A percentile compares a stretch with the other conserved stretches of the same genome.
phyloP scores from a whole-genome alignment of 495 filamentous ascomycete species.

The Annulohypoxylon moriforme region DNA sequence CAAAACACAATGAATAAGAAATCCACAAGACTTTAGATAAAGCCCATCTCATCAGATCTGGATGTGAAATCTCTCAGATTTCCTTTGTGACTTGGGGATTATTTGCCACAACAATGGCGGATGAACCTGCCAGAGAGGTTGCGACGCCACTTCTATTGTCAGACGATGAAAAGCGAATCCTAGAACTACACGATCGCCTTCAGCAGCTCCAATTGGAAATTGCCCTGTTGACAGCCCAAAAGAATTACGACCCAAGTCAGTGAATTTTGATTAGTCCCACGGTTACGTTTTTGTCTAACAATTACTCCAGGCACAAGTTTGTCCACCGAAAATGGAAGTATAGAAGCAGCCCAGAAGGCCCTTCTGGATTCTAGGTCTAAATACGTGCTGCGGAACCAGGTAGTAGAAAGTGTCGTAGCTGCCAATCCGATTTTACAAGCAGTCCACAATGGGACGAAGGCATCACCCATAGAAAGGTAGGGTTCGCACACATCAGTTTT shows the following conservation, averaged over 20 bases:
- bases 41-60: neutral
- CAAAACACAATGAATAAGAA: neutral
- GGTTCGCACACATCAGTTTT: constrained; percentile 6
- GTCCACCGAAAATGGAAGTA: constrained; percentile 51
- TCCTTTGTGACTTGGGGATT: neutral
- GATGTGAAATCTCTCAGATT: neutral
- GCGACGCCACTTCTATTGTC: constrained; percentile 62
- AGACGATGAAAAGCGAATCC: constrained; percentile 68
- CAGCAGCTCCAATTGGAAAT: constrained; percentile 77
- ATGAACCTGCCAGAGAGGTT: constrained; percentile 10
- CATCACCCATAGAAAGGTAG: constrained; percentile 76
- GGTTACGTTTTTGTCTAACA: constrained; percentile 4
- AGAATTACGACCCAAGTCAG: constrained; percentile 47
- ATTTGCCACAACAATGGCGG: constrained; percentile 36
- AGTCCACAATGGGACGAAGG: constrained; percentile 73
- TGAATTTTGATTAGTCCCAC: constrained; percentile 4
- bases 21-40: neutral
- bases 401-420: constrained; percentile 73
- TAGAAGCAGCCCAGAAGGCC: constrained; percentile 70
- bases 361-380: constrained; percentile 75
- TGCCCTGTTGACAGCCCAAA: constrained; percentile 70
- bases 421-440: constrained; percentile 81
- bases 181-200: constrained; percentile 75
- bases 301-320: constrained; percentile 19
- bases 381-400: constrained; percentile 72